Percentiles rank a stretch among this genome's conserved stretches.
phyloP scores from a whole-genome alignment of 2,329 filamentous ascomycete species.

The Epichloe hybrida region DNA sequence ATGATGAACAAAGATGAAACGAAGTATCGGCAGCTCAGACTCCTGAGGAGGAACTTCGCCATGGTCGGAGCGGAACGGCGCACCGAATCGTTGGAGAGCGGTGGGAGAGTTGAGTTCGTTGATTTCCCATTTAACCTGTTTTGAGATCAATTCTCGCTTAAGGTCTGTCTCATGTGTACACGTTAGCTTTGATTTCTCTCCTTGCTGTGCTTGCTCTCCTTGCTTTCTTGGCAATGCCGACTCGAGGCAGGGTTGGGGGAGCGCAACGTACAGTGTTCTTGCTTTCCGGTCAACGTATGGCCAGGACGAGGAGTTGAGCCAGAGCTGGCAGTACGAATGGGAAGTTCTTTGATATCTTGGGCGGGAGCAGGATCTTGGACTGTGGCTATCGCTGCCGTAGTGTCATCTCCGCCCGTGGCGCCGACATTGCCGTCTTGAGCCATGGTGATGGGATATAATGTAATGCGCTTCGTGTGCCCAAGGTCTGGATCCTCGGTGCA shows the following conservation, averaged over 20 bases:
- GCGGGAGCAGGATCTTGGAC: constrained; percentile 2
- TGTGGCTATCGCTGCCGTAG: not conserved
- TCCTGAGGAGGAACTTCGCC: constrained; percentile 89
- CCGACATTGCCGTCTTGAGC: not conserved
- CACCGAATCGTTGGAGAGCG: constrained; percentile 85
- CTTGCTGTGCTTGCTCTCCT: not conserved
- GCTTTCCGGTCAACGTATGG: constrained; percentile 70
- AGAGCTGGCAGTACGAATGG: constrained; percentile 18
- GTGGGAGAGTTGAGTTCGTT: constrained; percentile 88
- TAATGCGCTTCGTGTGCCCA: not conserved
- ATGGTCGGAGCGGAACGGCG: constrained; percentile 82
- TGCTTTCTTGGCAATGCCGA: not conserved
- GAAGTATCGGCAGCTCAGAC: constrained; percentile 81
- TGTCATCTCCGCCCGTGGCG: not conserved
- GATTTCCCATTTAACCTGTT: constrained; percentile 85
- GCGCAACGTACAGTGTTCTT: constrained; percentile 73
- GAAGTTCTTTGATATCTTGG: constrained; percentile 12
- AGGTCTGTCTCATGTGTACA: constrained; percentile 46
- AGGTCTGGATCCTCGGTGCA: not conserved
- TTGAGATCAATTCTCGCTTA: constrained; percentile 84
- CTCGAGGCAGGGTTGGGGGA: not conserved
- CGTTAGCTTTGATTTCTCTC: constrained; percentile 10
- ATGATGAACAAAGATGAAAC: constrained; percentile 97
- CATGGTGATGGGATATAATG: not conserved
- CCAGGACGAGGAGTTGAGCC: constrained; percentile 24